phyloP scores from a whole-genome alignment of 2,329 filamentous ascomycete genomes.

The Thyridium curvatum region DNA sequence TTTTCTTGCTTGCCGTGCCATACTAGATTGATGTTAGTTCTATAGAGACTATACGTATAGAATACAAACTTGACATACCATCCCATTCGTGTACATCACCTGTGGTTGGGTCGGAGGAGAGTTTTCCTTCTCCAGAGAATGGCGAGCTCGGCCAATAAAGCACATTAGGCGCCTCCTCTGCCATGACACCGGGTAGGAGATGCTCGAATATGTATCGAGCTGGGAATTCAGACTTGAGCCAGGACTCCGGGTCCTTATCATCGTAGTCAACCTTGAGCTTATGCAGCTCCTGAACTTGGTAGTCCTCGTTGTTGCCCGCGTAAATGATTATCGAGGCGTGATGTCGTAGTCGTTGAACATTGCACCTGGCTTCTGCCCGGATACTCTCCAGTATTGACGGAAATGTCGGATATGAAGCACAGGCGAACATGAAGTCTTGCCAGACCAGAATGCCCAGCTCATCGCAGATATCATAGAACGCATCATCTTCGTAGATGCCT shows the following conservation, averaged over 20 bases:
- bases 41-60: no score
- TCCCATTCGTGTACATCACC: slow-evolving; percentile 82
- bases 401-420: slow-evolving; percentile 58
- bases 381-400: slow-evolving; percentile 50
- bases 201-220: slow-evolving; percentile 76
- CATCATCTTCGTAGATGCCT: slow-evolving; percentile 61
- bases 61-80: slow-evolving; percentile 4
- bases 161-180: slow-evolving; percentile 49
- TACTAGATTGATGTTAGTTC: slow-evolving; percentile 27
- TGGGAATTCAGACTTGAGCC: slow-evolving; percentile 51
- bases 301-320: slow-evolving; percentile 68
- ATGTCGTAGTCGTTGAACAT: slow-evolving; percentile 46
- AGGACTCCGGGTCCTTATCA: slow-evolving; percentile 56
- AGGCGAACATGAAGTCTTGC: slow-evolving; percentile 70
- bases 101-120: slow-evolving; percentile 53
- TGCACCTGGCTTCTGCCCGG: slow-evolving; percentile 51
- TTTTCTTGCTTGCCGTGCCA: slow-evolving; percentile 76
- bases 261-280: slow-evolving; percentile 58
- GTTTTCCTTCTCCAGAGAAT: slow-evolving; percentile 58
- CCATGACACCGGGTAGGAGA: slow-evolving; percentile 57
- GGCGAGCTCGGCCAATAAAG: slow-evolving; percentile 70
- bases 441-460: slow-evolving; percentile 65
- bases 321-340: slow-evolving; percentile 63
- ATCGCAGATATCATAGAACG: slow-evolving; percentile 64
- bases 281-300: slow-evolving; percentile 8